A percentile compares a stretch with the other conserved stretches of the same genome.
These are phyloP conservation scores for Populus ilicifolia DNA, from an alignment of 345 rosid genomes.

Conservation along the genomic window DNA sequence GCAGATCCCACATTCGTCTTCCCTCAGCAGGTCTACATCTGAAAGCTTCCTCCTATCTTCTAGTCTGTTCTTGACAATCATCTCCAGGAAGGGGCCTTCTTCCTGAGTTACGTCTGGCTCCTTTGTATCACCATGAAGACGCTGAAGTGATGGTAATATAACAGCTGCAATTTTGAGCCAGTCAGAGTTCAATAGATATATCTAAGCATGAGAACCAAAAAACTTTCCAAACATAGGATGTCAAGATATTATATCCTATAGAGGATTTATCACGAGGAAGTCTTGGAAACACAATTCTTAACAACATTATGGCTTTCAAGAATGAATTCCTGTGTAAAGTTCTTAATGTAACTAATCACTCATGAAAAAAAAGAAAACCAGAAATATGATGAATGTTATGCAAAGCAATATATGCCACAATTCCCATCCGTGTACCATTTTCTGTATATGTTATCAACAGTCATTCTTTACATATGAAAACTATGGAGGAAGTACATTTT, in stretches of 20 bases:
- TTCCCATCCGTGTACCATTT: background rate
- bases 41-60: constrained; percentile 20
- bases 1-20: constrained; percentile 34
- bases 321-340: background rate
- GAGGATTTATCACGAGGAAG: background rate
- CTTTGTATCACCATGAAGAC: constrained; percentile 20
- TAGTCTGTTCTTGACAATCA: constrained; percentile 17
- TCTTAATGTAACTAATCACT: background rate
- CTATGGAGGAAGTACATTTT: background rate
- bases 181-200: background rate
- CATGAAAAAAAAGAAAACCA: background rate
- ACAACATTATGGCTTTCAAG: background rate
- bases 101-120: constrained; percentile 12
- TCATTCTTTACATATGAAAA: background rate
- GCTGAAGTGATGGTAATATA: constrained; percentile 29
- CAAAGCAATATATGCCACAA: background rate
- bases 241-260: background rate
- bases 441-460: background rate
- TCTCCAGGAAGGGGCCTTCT: constrained; percentile 12
- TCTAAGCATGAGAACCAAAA: background rate
- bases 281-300: background rate
- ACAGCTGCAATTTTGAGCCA: constrained; percentile 19
- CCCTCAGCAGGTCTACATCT: constrained; percentile 17
- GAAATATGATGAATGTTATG: background rate
- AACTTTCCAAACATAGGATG: background rate